phyloP scores from a whole-genome alignment of 805 yeast genomes.

The Kodamaea nitidulidarum region DNA sequence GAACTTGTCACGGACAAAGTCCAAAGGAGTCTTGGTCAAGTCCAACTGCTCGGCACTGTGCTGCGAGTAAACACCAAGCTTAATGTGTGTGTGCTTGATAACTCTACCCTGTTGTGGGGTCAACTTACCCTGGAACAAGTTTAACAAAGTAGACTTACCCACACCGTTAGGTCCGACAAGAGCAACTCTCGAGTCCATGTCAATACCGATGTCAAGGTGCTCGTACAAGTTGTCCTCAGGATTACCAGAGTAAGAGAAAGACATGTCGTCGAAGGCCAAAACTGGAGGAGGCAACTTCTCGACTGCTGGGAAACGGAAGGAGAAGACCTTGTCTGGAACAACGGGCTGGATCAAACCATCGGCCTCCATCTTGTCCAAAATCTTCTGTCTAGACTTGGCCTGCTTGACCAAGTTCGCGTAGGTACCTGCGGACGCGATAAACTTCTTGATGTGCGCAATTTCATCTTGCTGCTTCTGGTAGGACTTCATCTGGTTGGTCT shows the following conservation, averaged over 20 bases:
- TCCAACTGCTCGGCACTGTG: slow-evolving; percentile 98
- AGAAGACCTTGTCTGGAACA: slow-evolving; percentile 86
- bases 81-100: slow-evolving; percentile 94
- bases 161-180: slow-evolving; percentile 99
- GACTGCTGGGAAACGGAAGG: slow-evolving; percentile 90
- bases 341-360: slow-evolving; percentile 95
- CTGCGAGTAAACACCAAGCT: slow-evolving; percentile 98
- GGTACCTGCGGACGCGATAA: slow-evolving; percentile 99
- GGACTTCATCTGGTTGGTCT: slow-evolving; percentile 97
- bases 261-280: slow-evolving; percentile 89
- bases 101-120: slow-evolving; percentile 92
- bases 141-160: slow-evolving; percentile 93
- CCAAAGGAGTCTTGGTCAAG: slow-evolving; percentile 90
- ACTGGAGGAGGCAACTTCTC: slow-evolving; percentile 99
- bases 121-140: slow-evolving; percentile 93
- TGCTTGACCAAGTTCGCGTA: slow-evolving; percentile 97
- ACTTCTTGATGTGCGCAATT: slow-evolving; percentile 95
- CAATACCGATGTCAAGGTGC: slow-evolving; percentile 93
- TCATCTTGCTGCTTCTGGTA: slow-evolving; percentile 98
- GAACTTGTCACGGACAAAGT: slow-evolving; percentile 94
- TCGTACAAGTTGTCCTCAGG: slow-evolving; percentile 85
- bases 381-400: slow-evolving; percentile 99
- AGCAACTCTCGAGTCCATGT: slow-evolving; percentile 98
- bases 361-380: slow-evolving; percentile 99
- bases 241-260: slow-evolving; percentile 84